Base-by-base conservation (phyloP, 2,329 filamentous ascomycete species). In the Thielaviopsis punctulata region DNA sequence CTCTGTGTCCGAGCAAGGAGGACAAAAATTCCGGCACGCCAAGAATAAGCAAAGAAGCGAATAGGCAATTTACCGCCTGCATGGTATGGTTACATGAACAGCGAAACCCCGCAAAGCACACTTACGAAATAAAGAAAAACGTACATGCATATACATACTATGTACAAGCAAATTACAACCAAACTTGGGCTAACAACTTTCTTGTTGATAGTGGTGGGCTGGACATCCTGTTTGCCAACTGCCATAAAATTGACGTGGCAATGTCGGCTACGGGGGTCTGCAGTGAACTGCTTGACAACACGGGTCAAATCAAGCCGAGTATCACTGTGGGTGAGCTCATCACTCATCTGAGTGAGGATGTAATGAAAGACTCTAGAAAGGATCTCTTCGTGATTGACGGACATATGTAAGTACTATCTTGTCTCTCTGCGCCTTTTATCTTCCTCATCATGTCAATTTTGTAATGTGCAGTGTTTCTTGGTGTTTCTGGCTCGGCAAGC, bases 161-260 rank as follows among this genome's bases (percentile, higher is more conserved):
- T n/a, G n/a, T n/a, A n/a, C n/a, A n/a, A 13, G 27, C 27, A 12
- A 33, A 12, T 33, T 33, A n/a, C 15, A 15, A 36, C 2, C 13
- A 36, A 36, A 7, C 13, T 15, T 2, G 9, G 13, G 30, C 30
- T 36, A 36, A 36, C 30, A 36, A 36, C 5, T 36, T 4, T 7
- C 7, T 2, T 22, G 18, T 24, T 44, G 22, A 45, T 59, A 89
- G 92, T 58, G 92, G 92, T 56, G 92, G 92, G 21, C 77, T 98
- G 18, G 92, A 98, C 69, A 84, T 95, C 70, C 81, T 98, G 58
- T 98, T 98, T 68, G 79, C 82, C 27, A 83, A 95, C 64, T 73
- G 87, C 66, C 78, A 82, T 52, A 83, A 80, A 59, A 85, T 90
- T 64, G 68, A 72, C 21, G 64, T 98, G 45, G 68, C 73, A 2